These are phyloP conservation scores for Pythium plurisporium DNA, from an alignment of 352 stramenopile genomes.

Conservation along the genomic window DNA sequence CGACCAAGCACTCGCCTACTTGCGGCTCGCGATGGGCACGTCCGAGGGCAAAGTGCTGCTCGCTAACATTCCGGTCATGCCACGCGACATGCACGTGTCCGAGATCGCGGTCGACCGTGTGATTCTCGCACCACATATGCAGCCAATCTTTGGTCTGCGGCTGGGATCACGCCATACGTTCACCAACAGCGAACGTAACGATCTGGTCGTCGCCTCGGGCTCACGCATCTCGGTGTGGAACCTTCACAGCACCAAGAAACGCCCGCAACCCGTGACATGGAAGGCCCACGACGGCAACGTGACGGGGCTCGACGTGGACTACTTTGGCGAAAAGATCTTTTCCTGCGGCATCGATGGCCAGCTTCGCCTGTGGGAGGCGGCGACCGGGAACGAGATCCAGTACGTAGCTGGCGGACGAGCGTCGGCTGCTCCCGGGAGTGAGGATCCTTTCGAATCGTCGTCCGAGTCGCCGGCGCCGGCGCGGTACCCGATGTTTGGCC, in stretches of 20 bases:
- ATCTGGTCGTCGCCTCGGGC: conserved; percentile 57
- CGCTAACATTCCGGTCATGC: conserved; percentile 29
- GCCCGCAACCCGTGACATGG: conserved; percentile 34
- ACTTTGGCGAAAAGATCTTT: conserved; percentile 63
- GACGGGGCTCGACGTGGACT: conserved; percentile 50
- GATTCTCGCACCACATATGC: conserved; percentile 46
- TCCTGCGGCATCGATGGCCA: conserved; percentile 56
- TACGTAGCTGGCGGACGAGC: conserved; percentile 13
- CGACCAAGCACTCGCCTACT: conserved; percentile 4
- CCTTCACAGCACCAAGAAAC: conserved; percentile 39
- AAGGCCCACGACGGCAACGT: conserved; percentile 69
- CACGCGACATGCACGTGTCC: conserved; percentile 9
- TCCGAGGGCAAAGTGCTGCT: conserved; percentile 59
- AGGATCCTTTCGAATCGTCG: too few species aligned
- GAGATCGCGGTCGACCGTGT: conserved; percentile 42
- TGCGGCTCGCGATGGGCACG: conserved; percentile 57
- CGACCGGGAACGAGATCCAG: conserved; percentile 27
- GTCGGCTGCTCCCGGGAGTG: not conserved
- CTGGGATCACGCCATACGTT: conserved; percentile 50
- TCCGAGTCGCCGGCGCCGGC: not conserved
- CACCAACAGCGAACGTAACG: conserved; percentile 42
- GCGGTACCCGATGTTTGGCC: conserved; percentile 60
- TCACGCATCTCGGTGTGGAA: conserved; percentile 73
- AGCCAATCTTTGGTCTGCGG: conserved; percentile 57
- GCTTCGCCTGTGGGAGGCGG: conserved; percentile 62